phyloP scores from a whole-genome alignment of 2,329 filamentous ascomycete genomes.

The Fonsecaea pedrosoi region DNA sequence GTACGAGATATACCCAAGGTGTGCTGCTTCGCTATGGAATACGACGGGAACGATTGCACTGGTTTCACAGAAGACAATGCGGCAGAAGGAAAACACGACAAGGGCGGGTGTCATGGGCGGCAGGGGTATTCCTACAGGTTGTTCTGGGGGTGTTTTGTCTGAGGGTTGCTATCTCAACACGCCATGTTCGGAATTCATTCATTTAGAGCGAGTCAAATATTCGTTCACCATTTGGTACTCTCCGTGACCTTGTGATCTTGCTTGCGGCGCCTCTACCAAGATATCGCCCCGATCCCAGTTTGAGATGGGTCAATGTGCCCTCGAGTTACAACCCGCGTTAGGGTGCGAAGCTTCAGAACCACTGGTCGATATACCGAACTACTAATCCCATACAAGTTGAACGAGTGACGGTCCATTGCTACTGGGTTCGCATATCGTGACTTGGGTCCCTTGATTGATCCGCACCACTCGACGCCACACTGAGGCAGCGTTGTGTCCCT shows the following conservation, averaged over 20 bases:
- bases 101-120: background rate
- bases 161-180: background rate
- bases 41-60: background rate
- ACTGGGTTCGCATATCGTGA: too few species aligned
- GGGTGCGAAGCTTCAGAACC: too few species aligned
- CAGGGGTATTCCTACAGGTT: background rate
- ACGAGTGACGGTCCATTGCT: too few species aligned
- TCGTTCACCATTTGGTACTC: background rate
- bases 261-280: background rate
- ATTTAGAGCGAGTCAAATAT: background rate
- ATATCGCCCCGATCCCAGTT: background rate
- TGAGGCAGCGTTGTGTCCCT: too few species aligned
- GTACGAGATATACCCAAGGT: background rate
- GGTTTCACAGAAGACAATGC: background rate
- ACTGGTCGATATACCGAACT: too few species aligned
- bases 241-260: background rate
- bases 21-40: background rate
- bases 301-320: too few species aligned
- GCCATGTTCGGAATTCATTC: background rate
- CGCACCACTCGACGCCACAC: too few species aligned
- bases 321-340: too few species aligned
- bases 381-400: too few species aligned
- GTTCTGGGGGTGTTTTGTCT: background rate
- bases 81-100: background rate
- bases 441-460: too few species aligned